Evolutionary conservation across 1,284 basidiomycete species (phyloP), one percentile per base, ranked within the genome.

Genomic region (Leucoagaricus sp.): DNA sequence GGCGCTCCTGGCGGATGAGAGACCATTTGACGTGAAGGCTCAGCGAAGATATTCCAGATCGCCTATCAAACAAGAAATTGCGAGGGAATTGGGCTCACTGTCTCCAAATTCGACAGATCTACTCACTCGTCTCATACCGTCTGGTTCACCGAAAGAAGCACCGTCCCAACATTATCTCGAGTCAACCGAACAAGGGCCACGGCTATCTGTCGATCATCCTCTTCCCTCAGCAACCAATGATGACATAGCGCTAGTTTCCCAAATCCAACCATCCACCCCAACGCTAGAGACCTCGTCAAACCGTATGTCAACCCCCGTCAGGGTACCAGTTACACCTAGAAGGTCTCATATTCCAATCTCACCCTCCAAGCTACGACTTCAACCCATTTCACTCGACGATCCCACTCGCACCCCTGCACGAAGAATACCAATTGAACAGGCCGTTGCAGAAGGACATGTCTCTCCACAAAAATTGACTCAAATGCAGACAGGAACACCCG

Each of bases 331-430:
- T 21, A 68, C 65, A 33, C 70, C 75, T 28, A 60, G 68, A 42
- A 69, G 72, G 45, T 66, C 68, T 28, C 52, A 65, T 3, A 70
- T 67, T 34, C 62, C 59, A 46, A 53, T 57, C 29, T 72, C 75
- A 7, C 72, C 75, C 9, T 61, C 61, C 42, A 75, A 75, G 54
- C 63, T 70, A 46, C 71, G 71, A 17, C 63, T 75, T 17, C 73
- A 69, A 36, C 44, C 67, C 40, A 60, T 66, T 23, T 58, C 63
- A 21, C 60, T 69, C 4, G 69, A 76, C 42, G 75, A 80, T 41
- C 66, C 72, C 12, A 63, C 64, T 46, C 78, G 77, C 38, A 84
- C 85, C 3, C 86, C 86, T 40, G 85, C 86, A 4, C 79, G 81
- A 47, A 78, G 86, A 58, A 77, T 89, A 47, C 79, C 80, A 8